These are phyloP conservation scores for Nannochloropsis oceanica DNA, from an alignment of 108 stramenopile species.

Conservation along the genomic window DNA sequence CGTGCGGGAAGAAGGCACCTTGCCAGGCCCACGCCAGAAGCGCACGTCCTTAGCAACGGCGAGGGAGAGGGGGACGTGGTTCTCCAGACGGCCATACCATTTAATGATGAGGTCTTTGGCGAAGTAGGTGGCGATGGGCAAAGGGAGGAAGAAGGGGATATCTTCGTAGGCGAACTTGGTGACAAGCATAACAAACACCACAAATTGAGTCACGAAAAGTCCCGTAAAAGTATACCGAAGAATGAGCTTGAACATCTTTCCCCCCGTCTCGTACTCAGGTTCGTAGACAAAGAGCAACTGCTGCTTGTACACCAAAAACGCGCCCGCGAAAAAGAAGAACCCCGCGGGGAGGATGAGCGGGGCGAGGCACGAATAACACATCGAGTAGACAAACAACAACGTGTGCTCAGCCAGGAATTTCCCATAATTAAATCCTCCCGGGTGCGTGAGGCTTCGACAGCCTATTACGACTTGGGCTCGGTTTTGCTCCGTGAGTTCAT, in stretches of 20 bases:
- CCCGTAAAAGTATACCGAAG: slow-evolving; percentile 30
- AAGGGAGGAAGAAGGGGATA: background rate
- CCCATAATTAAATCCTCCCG: background rate
- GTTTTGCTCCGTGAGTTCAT: background rate
- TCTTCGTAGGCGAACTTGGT: slow-evolving; percentile 34
- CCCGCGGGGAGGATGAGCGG: slow-evolving; percentile 12
- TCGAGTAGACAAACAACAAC: slow-evolving; percentile 4
- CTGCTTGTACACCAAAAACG: slow-evolving; percentile 39
- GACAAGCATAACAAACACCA: slow-evolving; percentile 33
- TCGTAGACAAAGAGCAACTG: slow-evolving; percentile 44
- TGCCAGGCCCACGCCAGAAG: background rate
- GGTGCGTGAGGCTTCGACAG: slow-evolving; percentile 1
- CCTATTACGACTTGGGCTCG: background rate
- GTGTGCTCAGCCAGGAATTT: slow-evolving; percentile 9
- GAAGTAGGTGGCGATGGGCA: slow-evolving; percentile 20
- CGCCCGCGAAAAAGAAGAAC: slow-evolving; percentile 26
- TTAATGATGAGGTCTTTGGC: slow-evolving; percentile 2
- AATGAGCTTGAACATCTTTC: slow-evolving; percentile 32
- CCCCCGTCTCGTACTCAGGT: slow-evolving; percentile 38
- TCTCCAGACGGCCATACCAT: background rate
- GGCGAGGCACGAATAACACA: slow-evolving; percentile 1
- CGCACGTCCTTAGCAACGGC: background rate
- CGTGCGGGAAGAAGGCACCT: background rate
- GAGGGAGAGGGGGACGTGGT: background rate
- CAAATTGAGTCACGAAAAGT: slow-evolving; percentile 24